Evolutionary conservation across 441 rosid species (phyloP).

Genomic region (Adansonia madagascariensis): DNA sequence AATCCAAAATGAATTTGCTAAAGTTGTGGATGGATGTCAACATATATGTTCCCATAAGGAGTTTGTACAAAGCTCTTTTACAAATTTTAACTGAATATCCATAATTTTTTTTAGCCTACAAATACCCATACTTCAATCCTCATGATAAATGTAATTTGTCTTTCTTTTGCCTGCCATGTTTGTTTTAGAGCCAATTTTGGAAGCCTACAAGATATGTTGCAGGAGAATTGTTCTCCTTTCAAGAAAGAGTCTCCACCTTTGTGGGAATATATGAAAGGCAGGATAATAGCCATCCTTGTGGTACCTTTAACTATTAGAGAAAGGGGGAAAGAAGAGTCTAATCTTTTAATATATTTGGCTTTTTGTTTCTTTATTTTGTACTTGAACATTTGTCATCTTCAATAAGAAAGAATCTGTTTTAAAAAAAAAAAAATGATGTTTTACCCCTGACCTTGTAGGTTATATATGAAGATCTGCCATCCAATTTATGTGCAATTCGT

Average conservation of each 20-base stretch:
- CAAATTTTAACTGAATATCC: background rate
- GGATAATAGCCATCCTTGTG: background rate
- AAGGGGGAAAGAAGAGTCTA: background rate
- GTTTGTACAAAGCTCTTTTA: background rate
- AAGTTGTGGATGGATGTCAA: background rate
- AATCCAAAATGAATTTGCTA: background rate
- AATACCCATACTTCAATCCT: background rate
- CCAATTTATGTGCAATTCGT: slow-evolving; percentile 88
- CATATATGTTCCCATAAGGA: background rate
- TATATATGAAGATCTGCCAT: slow-evolving; percentile 97
- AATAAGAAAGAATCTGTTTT: slow-evolving; percentile 1
- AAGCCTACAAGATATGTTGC: background rate
- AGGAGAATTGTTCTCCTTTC: background rate
- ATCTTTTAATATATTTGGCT: background rate
- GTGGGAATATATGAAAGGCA: background rate
- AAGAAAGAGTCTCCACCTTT: background rate
- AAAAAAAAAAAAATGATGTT: background rate
- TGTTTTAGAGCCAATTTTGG: background rate
- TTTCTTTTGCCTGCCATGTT: background rate
- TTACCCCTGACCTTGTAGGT: slow-evolving; percentile 51
- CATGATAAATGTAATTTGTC: background rate
- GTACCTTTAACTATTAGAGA: background rate
- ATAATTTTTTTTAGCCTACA: background rate
- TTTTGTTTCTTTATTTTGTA: background rate
- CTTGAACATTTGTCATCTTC: background rate